These are phyloP conservation scores for Biscogniauxia marginata DNA, from an alignment of 2,329 filamentous ascomycete genomes.

Conservation along the genomic window DNA sequence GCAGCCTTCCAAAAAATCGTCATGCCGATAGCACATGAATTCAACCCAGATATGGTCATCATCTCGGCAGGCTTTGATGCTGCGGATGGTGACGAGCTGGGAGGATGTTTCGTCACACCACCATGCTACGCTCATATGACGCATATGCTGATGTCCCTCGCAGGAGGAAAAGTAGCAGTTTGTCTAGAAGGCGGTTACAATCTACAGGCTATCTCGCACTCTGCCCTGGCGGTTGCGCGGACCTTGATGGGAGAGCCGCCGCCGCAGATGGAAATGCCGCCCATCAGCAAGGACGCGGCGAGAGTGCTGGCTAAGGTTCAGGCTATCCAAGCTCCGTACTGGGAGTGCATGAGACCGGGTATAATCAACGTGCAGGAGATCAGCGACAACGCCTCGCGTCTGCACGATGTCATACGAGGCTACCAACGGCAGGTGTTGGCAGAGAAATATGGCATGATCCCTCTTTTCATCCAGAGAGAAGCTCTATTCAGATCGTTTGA, in stretches of 20 bases:
- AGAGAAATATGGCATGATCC: slow-evolving; percentile 73
- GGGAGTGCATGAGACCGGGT: slow-evolving; percentile 81
- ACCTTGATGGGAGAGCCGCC: slow-evolving; percentile 97
- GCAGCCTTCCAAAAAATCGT: slow-evolving; percentile 94
- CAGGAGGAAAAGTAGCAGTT: slow-evolving; percentile 83
- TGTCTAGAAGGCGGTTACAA: slow-evolving; percentile 97
- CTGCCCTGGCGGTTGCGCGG: slow-evolving; percentile 84
- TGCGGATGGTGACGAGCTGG: slow-evolving; percentile 87
- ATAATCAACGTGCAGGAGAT: slow-evolving; percentile 54
- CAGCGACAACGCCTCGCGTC: slow-evolving; percentile 56
- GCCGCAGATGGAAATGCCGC: slow-evolving; percentile 54
- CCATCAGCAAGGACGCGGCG: slow-evolving; percentile 57
- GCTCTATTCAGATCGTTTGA: slow-evolving; percentile 74
- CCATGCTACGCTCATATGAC: slow-evolving; percentile 97
- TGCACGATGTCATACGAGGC: slow-evolving; percentile 77
- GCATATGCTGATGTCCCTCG: slow-evolving; percentile 96
- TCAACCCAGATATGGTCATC: slow-evolving; percentile 90
- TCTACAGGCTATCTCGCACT: slow-evolving; percentile 85
- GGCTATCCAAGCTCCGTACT: slow-evolving; percentile 66
- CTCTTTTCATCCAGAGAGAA: slow-evolving; percentile 75
- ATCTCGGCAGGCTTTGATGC: slow-evolving; percentile 96
- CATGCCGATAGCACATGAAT: slow-evolving; percentile 94
- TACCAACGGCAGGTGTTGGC: slow-evolving; percentile 73
- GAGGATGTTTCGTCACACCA: slow-evolving; percentile 89
- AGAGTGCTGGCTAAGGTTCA: slow-evolving; percentile 58